Base-by-base conservation (phyloP, 1,139 yeast genomes). In the Yamadazyma membranifaciens region DNA sequence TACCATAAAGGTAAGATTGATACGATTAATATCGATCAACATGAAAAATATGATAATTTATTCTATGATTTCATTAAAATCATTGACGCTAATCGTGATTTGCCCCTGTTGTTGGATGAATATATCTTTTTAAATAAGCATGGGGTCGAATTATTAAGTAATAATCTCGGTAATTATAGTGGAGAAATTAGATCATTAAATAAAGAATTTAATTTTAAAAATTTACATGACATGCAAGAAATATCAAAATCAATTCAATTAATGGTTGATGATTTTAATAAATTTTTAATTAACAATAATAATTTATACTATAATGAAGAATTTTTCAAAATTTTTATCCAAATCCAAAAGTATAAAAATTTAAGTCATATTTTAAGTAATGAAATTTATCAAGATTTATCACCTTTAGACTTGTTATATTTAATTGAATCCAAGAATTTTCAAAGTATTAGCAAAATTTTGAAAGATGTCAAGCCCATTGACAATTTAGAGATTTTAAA, bases 171-270 rank as follows among this genome's bases (percentile, higher is more conserved):
- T 27, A 55, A 54, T 40, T 64, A 57, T 41, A 35, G 46, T 2
- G 48, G 54, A 1, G 73, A 68, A 42, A 50, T 67, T 31, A 36
- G 37, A 1, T 48, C 56, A 1, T 54, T 68, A 38, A 39, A 55
- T 16, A 44, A 48, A 13, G 62, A 59, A 38, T 52, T 60, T 38
- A 55, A 58, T 38, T 60, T 63, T 24, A 39, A 39, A 3, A 39
- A 22, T 14, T 37, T 49, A 12, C n/a, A 33, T 9, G 37, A 52
- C 6, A 37, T 45, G 3, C 16, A 37, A 4, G 56, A 54, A 13
- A 49, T 64, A 11, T 46, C 50, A 31, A 33, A 32, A 3, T 49
- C 57, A n/a, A 57, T 65, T 36, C 50, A 53, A 24, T 38, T 30
- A n/a, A 54, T 55, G 12, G 52, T 59, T 26, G 41, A 40, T 9